phyloP scores from a whole-genome alignment of 768 basidiomycete species.

The Suillus cothurnatus region DNA sequence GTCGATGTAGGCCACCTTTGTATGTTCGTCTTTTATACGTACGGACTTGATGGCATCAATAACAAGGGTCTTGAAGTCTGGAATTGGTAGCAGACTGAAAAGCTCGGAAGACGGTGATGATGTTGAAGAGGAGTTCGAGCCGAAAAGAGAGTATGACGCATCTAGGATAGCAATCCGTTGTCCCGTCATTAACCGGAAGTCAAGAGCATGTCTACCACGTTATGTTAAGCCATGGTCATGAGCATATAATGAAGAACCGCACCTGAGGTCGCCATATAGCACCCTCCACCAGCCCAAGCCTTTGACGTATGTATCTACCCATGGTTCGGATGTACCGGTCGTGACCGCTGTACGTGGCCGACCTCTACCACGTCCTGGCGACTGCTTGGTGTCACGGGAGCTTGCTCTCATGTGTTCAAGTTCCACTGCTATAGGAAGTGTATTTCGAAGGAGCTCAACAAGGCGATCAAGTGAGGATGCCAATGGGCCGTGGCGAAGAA shows the following conservation, averaged over 20 bases:
- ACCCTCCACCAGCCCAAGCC: slow-evolving; percentile 83
- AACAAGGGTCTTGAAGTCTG: slow-evolving; percentile 55
- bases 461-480: slow-evolving; percentile 66
- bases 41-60: slow-evolving; percentile 42
- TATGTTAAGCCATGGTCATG: neutral
- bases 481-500: slow-evolving; percentile 69
- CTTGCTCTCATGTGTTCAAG: slow-evolving; percentile 55
- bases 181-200: slow-evolving; percentile 73
- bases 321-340: slow-evolving; percentile 23
- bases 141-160: slow-evolving; percentile 63
- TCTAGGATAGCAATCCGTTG: slow-evolving; percentile 75
- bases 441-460: slow-evolving; percentile 71
- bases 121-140: neutral
- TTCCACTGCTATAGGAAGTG: slow-evolving; percentile 75
- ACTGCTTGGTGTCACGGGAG: slow-evolving; percentile 26
- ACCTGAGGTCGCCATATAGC: slow-evolving; percentile 70
- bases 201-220: slow-evolving; percentile 65
- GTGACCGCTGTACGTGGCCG: slow-evolving; percentile 20
- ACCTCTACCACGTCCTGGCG: slow-evolving; percentile 11
- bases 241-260: slow-evolving; percentile 15
- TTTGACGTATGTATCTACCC: slow-evolving; percentile 74
- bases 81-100: slow-evolving; percentile 59
- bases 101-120: slow-evolving; percentile 11
- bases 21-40: slow-evolving; percentile 25
- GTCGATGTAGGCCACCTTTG: slow-evolving; percentile 57